These are phyloP conservation scores for Solanum pinnatisectum DNA, from an alignment of 257 asterid genomes.

Conservation along the genomic window DNA sequence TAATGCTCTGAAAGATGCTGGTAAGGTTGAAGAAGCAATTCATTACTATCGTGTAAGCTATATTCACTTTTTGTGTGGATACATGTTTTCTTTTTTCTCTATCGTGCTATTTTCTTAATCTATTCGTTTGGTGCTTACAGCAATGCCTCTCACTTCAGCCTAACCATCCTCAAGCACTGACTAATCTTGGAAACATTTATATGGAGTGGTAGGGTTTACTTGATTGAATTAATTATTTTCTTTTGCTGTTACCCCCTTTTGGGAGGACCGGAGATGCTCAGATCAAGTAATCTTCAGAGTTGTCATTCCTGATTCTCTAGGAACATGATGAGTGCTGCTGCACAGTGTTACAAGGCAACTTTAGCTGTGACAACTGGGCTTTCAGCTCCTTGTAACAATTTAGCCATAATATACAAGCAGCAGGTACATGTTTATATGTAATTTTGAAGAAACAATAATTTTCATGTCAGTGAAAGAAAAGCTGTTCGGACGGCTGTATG, in stretches of 20 bases:
- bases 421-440: slow-evolving; percentile 43
- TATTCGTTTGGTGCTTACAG: slow-evolving; percentile 31
- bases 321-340: slow-evolving; percentile 95
- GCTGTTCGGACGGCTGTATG: neutral
- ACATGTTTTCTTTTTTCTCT: neutral
- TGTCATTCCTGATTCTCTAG: slow-evolving; percentile 24
- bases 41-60: slow-evolving; percentile 76
- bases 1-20: slow-evolving; percentile 94
- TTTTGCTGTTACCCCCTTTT: neutral
- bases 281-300: neutral
- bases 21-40: slow-evolving; percentile 90
- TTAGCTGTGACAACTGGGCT: slow-evolving; percentile 85
- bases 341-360: slow-evolving; percentile 92
- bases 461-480: neutral
- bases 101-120: neutral
- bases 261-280: neutral
- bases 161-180: slow-evolving; percentile 95
- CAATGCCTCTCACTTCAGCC: slow-evolving; percentile 96
- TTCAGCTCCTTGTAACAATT: slow-evolving; percentile 91
- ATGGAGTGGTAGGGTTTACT: slow-evolving; percentile 80
- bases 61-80: neutral
- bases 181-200: slow-evolving; percentile 96
- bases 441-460: neutral
- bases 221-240: neutral
- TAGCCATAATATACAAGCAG: slow-evolving; percentile 90